Evolutionary conservation across 2,329 filamentous ascomycete genomes (phyloP).

Genomic region (Emmonsiellopsis sp.): DNA sequence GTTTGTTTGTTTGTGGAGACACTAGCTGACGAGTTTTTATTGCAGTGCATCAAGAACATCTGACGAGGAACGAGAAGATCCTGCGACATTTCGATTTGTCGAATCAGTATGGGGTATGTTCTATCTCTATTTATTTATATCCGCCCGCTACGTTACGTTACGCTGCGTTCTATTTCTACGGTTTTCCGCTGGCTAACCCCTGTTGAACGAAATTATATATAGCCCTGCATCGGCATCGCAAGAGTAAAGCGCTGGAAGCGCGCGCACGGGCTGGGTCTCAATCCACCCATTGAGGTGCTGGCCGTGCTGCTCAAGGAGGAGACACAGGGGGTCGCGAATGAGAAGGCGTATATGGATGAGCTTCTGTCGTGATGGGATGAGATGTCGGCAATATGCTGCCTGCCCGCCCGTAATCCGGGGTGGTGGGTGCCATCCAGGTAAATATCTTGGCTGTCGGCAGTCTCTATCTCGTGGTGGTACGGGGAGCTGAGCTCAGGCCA

Average conservation of each 20-base stretch:
- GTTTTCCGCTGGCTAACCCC: background rate
- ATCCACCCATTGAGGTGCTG: constrained; percentile 82
- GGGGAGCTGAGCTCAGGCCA: too few relatives aligned
- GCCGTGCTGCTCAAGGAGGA: constrained; percentile 72
- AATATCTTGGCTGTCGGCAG: too few relatives aligned
- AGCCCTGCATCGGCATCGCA: constrained; percentile 83
- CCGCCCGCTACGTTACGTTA: background rate
- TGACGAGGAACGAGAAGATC: constrained; percentile 72
- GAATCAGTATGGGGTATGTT: constrained; percentile 79
- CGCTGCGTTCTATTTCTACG: background rate
- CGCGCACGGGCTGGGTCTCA: constrained; percentile 71
- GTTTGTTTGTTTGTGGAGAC: background rate
- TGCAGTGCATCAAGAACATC: constrained; percentile 63
- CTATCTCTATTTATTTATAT: background rate
- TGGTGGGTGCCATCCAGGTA: too few relatives aligned
- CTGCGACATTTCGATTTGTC: constrained; percentile 87
- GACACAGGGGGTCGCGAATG: constrained; percentile 34
- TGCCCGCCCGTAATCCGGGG: background rate
- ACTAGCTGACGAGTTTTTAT: background rate
- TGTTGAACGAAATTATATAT: constrained; percentile 4
- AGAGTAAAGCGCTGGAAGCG: constrained; percentile 81
- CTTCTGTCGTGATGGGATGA: constrained; percentile 21
- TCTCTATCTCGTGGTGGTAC: too few relatives aligned
- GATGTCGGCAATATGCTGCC: background rate
- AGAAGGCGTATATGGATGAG: constrained; percentile 68